phyloP scores from a whole-genome alignment of 805 yeast species.

The Monosporozyma aquatica region DNA sequence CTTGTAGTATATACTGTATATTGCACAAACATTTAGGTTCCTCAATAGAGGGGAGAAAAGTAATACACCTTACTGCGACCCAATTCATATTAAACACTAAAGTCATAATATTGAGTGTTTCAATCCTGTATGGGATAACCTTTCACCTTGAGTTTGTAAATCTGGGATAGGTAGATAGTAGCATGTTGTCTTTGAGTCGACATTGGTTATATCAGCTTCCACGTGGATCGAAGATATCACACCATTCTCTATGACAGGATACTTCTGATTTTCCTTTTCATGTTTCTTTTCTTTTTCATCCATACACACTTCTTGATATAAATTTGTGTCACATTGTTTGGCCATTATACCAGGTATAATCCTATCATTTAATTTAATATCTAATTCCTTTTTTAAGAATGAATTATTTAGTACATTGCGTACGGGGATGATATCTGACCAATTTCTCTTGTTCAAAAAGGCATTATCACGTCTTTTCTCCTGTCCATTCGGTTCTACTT shows the following conservation, averaged over 20 bases:
- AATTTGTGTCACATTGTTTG: slow-evolving; percentile 8
- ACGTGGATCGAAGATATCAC: slow-evolving; percentile 65
- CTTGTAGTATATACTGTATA: no score
- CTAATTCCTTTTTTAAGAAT: slow-evolving; percentile 10
- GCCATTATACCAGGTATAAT: slow-evolving; percentile 25
- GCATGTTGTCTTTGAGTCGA: slow-evolving; percentile 45
- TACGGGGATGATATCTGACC: slow-evolving; percentile 57
- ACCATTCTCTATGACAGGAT: slow-evolving; percentile 48
- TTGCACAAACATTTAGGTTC: no score
- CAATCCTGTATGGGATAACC: slow-evolving; percentile 22
- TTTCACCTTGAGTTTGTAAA: slow-evolving; percentile 30
- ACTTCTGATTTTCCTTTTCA: slow-evolving; percentile 37
- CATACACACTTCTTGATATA: slow-evolving; percentile 5
- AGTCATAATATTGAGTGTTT: slow-evolving; percentile 15
- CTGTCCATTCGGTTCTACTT: slow-evolving; percentile 46
- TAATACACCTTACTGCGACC: no score
- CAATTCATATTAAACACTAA: no score
- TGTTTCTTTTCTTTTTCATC: slow-evolving; percentile 25
- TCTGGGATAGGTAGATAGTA: slow-evolving; percentile 70
- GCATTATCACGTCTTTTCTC: slow-evolving; percentile 34
- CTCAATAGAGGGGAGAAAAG: no score
- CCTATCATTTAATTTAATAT: slow-evolving; percentile 9
- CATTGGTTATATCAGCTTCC: slow-evolving; percentile 48
- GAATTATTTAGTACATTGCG: slow-evolving; percentile 29
- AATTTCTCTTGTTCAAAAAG: slow-evolving; percentile 60